Conservation (phyloP, 257 asterid species). For the Parsonsia alboflavescens region DNA sequence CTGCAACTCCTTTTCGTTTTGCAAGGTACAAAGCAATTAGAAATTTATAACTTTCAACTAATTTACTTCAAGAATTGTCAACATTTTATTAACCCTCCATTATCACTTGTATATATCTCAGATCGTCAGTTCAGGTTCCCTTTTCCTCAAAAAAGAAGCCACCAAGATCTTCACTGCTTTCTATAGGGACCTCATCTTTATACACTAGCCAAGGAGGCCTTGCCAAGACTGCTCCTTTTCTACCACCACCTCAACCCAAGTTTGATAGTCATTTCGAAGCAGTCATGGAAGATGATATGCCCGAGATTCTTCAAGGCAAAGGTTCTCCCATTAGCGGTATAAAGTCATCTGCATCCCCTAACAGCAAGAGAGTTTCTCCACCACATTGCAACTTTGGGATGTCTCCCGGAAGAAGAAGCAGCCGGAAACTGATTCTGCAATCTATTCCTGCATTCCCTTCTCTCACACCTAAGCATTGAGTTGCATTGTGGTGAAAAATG, state of each 20-base stretch:
- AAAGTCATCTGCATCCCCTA: constrained; percentile 72
- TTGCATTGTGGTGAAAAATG: too few relatives aligned
- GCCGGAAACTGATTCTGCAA: constrained; percentile 62
- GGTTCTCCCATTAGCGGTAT: constrained; percentile 48
- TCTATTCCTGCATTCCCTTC: constrained; percentile 80
- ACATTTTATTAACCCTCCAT: neutral
- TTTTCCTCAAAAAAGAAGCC: constrained; percentile 60
- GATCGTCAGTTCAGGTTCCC: constrained; percentile 45
- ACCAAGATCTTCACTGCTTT: constrained; percentile 46
- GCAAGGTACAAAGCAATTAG: constrained; percentile 41
- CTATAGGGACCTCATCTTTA: constrained; percentile 42
- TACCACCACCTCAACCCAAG: constrained; percentile 51
- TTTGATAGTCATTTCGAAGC: constrained; percentile 49
- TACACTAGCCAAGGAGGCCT: constrained; percentile 34
- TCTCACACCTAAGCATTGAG: constrained; percentile 50
- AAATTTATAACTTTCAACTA: neutral
- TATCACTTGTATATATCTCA: constrained; percentile 23
- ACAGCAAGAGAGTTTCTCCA: constrained; percentile 72
- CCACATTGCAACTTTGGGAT: constrained; percentile 38
- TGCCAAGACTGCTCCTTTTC: constrained; percentile 36
- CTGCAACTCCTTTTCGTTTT: constrained; percentile 60
- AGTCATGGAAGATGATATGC: constrained; percentile 62
- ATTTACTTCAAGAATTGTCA: neutral
- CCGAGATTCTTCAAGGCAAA: constrained; percentile 54
- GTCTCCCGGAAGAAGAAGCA: constrained; percentile 51